phyloP scores from a whole-genome alignment of 805 yeast genomes.

The Candida fluviatilis region DNA sequence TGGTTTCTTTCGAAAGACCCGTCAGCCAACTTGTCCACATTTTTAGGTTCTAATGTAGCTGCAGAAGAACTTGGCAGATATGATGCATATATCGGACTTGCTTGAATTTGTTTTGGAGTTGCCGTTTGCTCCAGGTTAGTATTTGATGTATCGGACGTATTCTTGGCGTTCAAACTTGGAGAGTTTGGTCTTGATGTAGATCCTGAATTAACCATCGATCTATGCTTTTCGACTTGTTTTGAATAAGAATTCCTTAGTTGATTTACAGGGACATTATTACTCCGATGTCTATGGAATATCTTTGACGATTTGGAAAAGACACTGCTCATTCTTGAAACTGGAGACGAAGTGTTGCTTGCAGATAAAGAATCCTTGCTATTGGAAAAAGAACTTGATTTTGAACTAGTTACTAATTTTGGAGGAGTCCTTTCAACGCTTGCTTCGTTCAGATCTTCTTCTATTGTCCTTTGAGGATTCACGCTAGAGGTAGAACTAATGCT shows the following conservation, averaged over 20 bases:
- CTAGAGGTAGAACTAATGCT: not conserved
- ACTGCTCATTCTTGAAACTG: slow-evolving; percentile 15
- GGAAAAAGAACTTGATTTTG: not conserved
- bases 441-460: not conserved
- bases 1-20: slow-evolving; percentile 2
- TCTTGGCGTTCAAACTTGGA: too few relatives aligned
- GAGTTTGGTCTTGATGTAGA: slow-evolving; percentile 1
- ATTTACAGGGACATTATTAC: slow-evolving; percentile 6
- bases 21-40: not conserved
- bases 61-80: slow-evolving; percentile 3
- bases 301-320: slow-evolving; percentile 24
- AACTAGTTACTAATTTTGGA: not conserved
- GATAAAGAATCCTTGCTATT: not conserved
- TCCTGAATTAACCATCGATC: slow-evolving; percentile 22
- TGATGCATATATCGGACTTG: not conserved
- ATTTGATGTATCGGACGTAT: slow-evolving; percentile 1
- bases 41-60: not conserved
- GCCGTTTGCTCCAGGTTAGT: slow-evolving; percentile 1
- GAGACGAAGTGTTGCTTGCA: not conserved
- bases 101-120: not conserved
- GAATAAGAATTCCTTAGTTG: slow-evolving; percentile 27
- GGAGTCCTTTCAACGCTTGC: not conserved
- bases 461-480: not conserved
- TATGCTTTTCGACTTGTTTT: slow-evolving; percentile 27
- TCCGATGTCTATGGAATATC: slow-evolving; percentile 20